Base-by-base conservation (phyloP, 2,329 filamentous ascomycete species). In the Botrytis pseudocinerea region DNA sequence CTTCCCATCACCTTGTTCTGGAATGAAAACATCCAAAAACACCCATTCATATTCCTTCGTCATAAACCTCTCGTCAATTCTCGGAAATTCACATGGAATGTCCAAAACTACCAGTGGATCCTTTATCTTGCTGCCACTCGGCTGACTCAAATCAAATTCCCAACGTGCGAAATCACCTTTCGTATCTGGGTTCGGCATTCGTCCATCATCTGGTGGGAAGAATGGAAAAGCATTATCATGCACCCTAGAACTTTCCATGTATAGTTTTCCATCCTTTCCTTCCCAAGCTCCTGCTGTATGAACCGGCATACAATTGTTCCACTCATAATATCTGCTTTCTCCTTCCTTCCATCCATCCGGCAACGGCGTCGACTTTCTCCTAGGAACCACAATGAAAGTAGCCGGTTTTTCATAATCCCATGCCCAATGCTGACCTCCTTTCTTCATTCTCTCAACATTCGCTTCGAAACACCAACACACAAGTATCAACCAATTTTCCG, bases 341-440 rank as follows among this genome's bases (percentile, higher is more conserved):
- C 54, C 48, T 18, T 35, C 16, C 38, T 44, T 35, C 46, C 46
- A 66, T 0, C 63, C 63, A 8, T 51, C 63, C 0, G 63, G 63
- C 46, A 66, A 66, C 1, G 38, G 40, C 16, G 48, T 60, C 22
- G 51, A 85, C 3, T 83, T 83, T 1, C 84, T 78, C 10, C 86
- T 81, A 10, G 86, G 86, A 3, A 87, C 85, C 9, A 88, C 80
- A 0, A 85, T 86, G 74, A 88, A 88, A 79, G 84, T 86, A 76
- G 87, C 86, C 75, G 87, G 85, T 76, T 87, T 85, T 10, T 86
- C 80, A 1, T 85, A 84, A 65, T 86, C 84, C 85, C 85, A 86
- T 0, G 84, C 84, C 80, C 85, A 87, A 78, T 87, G 85, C 73
- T 86, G 84, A 1, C 83, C 84, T 0, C 85, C 85, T 2, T 74